These are phyloP conservation scores for Zoysia japonica DNA, from an alignment of 176 grass and related monocot species.

Conservation along the genomic window DNA sequence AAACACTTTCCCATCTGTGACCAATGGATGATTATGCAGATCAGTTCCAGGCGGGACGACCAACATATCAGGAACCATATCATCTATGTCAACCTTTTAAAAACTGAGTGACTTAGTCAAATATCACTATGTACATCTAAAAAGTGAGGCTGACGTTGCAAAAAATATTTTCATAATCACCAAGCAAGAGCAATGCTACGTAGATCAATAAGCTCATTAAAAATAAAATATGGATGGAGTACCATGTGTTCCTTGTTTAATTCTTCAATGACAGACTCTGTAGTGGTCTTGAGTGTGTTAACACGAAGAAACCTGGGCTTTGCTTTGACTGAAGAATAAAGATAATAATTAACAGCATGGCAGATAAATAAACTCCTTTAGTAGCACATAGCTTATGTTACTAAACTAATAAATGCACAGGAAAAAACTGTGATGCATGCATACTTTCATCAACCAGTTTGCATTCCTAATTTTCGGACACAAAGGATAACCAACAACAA, in stretches of 20 bases:
- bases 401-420: background rate
- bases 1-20: slow-evolving; percentile 70
- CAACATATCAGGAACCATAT: slow-evolving; percentile 76
- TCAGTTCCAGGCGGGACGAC: slow-evolving; percentile 71
- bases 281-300: slow-evolving; percentile 76
- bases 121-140: background rate
- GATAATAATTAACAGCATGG: slow-evolving; percentile 34
- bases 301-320: slow-evolving; percentile 82
- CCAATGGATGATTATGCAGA: slow-evolving; percentile 85
- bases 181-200: slow-evolving; percentile 1
- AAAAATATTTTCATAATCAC: background rate
- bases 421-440: background rate
- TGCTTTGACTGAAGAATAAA: slow-evolving; percentile 57
- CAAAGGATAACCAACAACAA: no score
- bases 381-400: background rate
- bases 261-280: slow-evolving; percentile 67
- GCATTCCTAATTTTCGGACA: background rate
- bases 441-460: background rate
- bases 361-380: background rate
- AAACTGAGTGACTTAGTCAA: slow-evolving; percentile 23
- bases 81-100: slow-evolving; percentile 66
- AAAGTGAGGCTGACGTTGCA: slow-evolving; percentile 30
- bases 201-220: slow-evolving; percentile 22
- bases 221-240: slow-evolving; percentile 32
- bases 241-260: slow-evolving; percentile 62